phyloP scores from a whole-genome alignment of 1,284 basidiomycete genomes.

The Blastosporella zonata region DNA sequence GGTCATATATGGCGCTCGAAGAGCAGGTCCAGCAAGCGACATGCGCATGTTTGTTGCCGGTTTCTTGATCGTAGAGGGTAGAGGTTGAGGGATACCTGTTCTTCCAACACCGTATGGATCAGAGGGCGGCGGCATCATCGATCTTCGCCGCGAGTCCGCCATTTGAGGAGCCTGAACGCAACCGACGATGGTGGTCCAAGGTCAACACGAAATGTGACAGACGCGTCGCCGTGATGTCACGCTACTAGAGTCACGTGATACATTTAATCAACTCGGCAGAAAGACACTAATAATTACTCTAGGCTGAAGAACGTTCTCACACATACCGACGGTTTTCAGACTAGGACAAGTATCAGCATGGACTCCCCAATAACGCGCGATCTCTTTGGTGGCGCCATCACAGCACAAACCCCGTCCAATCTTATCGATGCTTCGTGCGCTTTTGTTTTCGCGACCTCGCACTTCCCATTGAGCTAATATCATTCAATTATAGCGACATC shows the following conservation, averaged over 20 bases:
- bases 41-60: slow-evolving; percentile 49
- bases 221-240: slow-evolving; percentile 23
- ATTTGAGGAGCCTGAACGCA: slow-evolving; percentile 10
- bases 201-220: slow-evolving; percentile 22
- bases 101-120: slow-evolving; percentile 52
- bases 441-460: slow-evolving; percentile 5
- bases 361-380: slow-evolving; percentile 26
- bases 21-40: slow-evolving; percentile 67
- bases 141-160: slow-evolving; percentile 50
- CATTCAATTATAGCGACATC: slow-evolving; percentile 55
- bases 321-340: background rate
- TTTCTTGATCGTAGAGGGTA: slow-evolving; percentile 70
- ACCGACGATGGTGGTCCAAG: background rate
- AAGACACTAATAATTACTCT: background rate
- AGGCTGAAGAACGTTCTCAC: background rate
- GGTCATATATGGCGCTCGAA: slow-evolving; percentile 52
- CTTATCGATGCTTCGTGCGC: slow-evolving; percentile 87
- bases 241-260: slow-evolving; percentile 4
- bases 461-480: slow-evolving; percentile 7
- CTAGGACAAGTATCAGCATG: slow-evolving; percentile 5
- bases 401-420: slow-evolving; percentile 50
- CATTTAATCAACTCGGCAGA: too few species aligned
- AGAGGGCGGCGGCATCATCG: slow-evolving; percentile 51
- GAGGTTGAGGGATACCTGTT: slow-evolving; percentile 43
- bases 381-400: slow-evolving; percentile 84